Base-by-base conservation (phyloP, 805 yeast species). In the Metschnikowia vanudenii region DNA sequence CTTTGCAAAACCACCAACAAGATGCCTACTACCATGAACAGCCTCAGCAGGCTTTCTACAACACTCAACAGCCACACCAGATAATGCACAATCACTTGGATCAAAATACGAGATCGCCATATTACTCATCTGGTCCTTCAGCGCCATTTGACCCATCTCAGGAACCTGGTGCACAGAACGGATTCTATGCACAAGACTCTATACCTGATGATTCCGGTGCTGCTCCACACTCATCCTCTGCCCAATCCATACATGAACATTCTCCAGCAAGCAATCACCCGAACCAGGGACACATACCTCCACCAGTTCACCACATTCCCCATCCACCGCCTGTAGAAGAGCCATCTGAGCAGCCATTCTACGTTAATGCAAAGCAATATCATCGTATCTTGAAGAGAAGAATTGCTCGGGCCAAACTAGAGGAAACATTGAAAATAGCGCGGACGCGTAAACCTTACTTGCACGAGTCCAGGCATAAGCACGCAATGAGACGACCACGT, bases 401-500 rank as follows among this genome's bases (percentile, higher is more conserved):
- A 57, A 78, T 90, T 36, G 98, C 99, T 0, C 75, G 99, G 43
- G 97, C 97, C 5, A 86, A 84, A 64, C 75, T 94, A 33, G 98
- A 94, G 61, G 98, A 94, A 61, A 80, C 82, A 37, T 75, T 92
- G 52, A 85, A 88, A 60, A 87, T 87, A 4, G 91, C 94, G 14
- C 79, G 96, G 52, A 95, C 95, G 14, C 80, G 98, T 58, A 85
- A 85, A 62, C 97, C 98, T 11, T 92, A 95, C 65, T 67, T 94
- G 41, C 99, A 94, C 63, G 99, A 94, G 67, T 88, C 97, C 16
- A 78, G 99, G 58, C 99, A 94, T 65, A 92, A 94, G 64, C 99
- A 94, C 65, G 99, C 99, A 2, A 94, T 94, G 99, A 79, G 98
- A 62, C 80, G 99, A 64, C 98, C 99, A 13, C 81, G 99, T 57